phyloP scores from a whole-genome alignment of 78 protist genomes.

The Pigoraptor vietnamica region DNA sequence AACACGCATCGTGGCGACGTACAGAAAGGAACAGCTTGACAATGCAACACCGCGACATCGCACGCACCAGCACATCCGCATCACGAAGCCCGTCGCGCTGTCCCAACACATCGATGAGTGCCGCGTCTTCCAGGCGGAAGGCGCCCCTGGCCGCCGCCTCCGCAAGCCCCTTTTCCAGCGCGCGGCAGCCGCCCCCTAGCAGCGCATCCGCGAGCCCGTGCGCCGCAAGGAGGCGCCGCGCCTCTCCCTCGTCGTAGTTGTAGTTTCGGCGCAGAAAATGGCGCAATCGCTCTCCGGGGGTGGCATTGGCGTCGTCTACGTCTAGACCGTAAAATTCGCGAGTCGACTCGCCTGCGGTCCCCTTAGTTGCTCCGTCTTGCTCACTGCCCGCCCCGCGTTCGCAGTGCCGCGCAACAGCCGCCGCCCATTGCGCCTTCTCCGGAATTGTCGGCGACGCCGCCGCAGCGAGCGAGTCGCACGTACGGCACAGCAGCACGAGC shows the following conservation, averaged over 20 bases:
- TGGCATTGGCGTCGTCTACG: not conserved
- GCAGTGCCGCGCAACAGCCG: not conserved
- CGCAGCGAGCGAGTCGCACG: not conserved
- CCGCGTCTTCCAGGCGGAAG: not conserved
- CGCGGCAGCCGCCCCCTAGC: not conserved
- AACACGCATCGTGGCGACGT: not conserved
- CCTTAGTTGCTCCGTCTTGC: not conserved
- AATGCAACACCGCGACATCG: not conserved
- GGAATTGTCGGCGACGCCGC: not conserved
- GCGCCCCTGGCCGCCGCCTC: not conserved
- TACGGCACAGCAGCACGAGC: not conserved
- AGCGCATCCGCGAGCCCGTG: not conserved
- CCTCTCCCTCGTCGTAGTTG: not conserved
- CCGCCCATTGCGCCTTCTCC: not conserved
- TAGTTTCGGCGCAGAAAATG: not conserved
- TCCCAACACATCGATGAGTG: not conserved
- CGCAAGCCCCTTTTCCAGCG: not conserved
- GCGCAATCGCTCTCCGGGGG: not conserved
- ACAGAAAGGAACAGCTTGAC: not conserved
- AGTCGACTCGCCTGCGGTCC: no score
- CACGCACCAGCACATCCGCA: not conserved
- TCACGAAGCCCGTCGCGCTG: not conserved
- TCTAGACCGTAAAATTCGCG: not conserved
- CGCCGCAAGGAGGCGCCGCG: not conserved
- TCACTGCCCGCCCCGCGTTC: not conserved